Evolutionary conservation across 2,329 filamentous ascomycete species (phyloP).

Genomic region (Incumbomyces delicatus): DNA sequence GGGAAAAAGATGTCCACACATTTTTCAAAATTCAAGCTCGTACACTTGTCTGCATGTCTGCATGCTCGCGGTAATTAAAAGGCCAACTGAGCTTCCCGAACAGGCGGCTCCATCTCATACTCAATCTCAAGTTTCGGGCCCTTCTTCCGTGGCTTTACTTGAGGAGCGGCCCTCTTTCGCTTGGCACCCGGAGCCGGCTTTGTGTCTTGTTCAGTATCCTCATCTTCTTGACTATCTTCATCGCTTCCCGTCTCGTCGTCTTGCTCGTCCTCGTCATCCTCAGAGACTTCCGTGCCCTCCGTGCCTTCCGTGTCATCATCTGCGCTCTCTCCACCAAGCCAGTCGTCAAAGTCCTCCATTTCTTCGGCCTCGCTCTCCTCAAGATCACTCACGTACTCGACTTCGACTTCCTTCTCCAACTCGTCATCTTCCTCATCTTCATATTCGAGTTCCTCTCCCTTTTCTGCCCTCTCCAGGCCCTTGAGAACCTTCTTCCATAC

Average conservation of each 20-base stretch:
- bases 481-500: constrained; percentile 97
- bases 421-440: constrained; percentile 62
- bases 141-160: constrained; percentile 51
- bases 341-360: constrained; percentile 92
- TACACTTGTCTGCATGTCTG: too few relatives aligned
- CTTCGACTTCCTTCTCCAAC: constrained; percentile 52
- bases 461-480: constrained; percentile 77
- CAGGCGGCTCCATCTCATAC: constrained; percentile 61
- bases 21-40: too few relatives aligned
- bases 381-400: constrained; percentile 89
- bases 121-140: constrained; percentile 63
- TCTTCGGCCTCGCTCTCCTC: constrained; percentile 74
- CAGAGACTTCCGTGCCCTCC: constrained; percentile 35
- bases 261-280: constrained; percentile 49
- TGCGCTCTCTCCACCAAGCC: constrained; percentile 65
- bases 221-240: constrained; percentile 44
- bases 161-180: constrained; percentile 46
- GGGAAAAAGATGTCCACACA: too few relatives aligned
- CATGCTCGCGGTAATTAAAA: neutral
- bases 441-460: constrained; percentile 73
- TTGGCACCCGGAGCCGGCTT: constrained; percentile 40
- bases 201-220: constrained; percentile 41
- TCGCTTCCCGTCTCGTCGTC: constrained; percentile 49
- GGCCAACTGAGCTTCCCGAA: constrained; percentile 36
- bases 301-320: constrained; percentile 32